Conservation (phyloP, 1,284 basidiomycete genomes). For the Cystobasidiaceae sp. region DNA sequence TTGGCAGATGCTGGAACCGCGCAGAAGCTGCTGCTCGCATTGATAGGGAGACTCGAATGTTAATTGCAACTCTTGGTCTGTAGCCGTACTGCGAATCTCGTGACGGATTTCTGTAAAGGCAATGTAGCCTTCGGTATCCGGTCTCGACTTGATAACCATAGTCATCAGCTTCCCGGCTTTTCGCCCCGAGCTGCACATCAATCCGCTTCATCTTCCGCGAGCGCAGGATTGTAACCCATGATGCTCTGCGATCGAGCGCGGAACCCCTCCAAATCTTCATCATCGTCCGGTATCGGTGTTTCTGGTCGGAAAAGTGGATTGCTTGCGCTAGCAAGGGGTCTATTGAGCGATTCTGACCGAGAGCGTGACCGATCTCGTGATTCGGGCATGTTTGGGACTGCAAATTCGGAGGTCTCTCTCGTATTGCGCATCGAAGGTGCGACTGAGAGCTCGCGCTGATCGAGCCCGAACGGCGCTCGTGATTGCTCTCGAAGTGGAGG, state of each 20-base stretch:
- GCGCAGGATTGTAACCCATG: conserved; percentile 4
- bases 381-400: background rate
- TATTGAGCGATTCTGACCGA: conserved; percentile 1
- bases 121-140: too few species aligned
- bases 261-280: conserved; percentile 24
- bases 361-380: background rate
- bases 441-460: conserved; percentile 11
- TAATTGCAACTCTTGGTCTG: too few species aligned
- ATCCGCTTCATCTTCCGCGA: background rate
- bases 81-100: too few species aligned
- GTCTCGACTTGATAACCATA: too few species aligned
- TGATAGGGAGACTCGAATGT: background rate
- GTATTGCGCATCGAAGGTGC: background rate
- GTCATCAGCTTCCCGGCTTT: too few species aligned
- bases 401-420: conserved; percentile 14
- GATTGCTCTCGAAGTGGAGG: conserved; percentile 6
- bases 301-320: conserved; percentile 25
- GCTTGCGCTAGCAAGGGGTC: background rate
- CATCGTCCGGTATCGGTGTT: conserved; percentile 14
- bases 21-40: background rate
- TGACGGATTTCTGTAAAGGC: too few species aligned
- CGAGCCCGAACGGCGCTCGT: background rate
- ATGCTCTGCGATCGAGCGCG: conserved; percentile 20
- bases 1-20: background rate
- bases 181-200: too few species aligned